Base-by-base conservation (phyloP, 495 filamentous ascomycete genomes). In the Hyaloscypha variabilis region DNA sequence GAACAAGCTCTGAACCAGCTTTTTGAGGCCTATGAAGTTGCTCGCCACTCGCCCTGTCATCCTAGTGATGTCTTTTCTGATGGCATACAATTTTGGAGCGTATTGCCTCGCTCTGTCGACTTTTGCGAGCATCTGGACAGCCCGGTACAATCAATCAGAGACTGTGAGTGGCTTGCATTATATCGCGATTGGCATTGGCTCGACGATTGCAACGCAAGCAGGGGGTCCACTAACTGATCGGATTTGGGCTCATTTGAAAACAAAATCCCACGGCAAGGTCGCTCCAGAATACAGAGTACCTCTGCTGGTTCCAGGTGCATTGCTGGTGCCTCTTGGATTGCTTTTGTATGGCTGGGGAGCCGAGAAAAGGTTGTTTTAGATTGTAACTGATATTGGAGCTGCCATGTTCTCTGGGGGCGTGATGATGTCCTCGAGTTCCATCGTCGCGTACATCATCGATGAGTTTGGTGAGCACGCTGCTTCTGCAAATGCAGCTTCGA, bases 371-470 rank as follows among this genome's bases (percentile, higher is more conserved):
- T 34, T 13, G 2, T 6, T 34, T 6, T 34, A 13, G 31, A 34
- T 34, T 13, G 31, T 34, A 13, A 34, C 31, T 0, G 31, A 34
- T 34, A 13, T 34, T 34, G 31, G 31, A 13, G 31, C 31, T 34
- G 30, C 31, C 31, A 34, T 34, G 13, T 34, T 34, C 13, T 34
- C 2, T 6, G 31, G 31, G 72, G 77, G 0, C 71, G 91, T 69
- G 84, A 92, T 65, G 91, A 90, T 1, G 82, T 83, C 10, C 71
- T 73, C 1, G 67, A 91, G 8, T 88, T 91, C 62, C 73, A 84
- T 88, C 42, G 85, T 96, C 75, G 95, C 92, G 25, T 97, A 97
- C 77, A 79, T 97, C 60, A 93, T 97, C 31, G 93, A 96, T 75
- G 88, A 88, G 19, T 94, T 94, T 73, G 91, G 91, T 8, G 77